Evolutionary conservation across 768 basidiomycete species (phyloP).

Genomic region (Hygrocybe coccinea): DNA sequence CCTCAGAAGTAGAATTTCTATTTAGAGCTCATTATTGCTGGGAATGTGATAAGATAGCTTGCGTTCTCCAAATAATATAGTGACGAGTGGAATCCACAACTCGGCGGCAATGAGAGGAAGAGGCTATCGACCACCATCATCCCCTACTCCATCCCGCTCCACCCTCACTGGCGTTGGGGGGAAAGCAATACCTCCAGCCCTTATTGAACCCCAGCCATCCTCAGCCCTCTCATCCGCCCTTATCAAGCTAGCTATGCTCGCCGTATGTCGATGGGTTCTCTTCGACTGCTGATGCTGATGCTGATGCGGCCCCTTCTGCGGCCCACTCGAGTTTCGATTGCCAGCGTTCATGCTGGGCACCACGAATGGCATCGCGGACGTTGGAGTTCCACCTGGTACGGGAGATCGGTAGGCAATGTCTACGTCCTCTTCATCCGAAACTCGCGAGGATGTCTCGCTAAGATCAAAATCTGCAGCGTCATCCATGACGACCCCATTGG

Average conservation of each 20-base stretch:
- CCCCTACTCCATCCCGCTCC: conserved; percentile 5
- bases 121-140: neutral
- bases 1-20: too few relatives aligned
- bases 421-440: conserved; percentile 61
- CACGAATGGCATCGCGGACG: conserved; percentile 34
- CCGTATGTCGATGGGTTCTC: conserved; percentile 67
- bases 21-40: too few relatives aligned
- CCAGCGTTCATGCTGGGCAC: conserved; percentile 11
- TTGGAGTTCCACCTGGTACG: conserved; percentile 35
- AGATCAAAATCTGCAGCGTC: conserved; percentile 51
- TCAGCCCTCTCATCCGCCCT: conserved; percentile 73
- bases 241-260: conserved; percentile 79
- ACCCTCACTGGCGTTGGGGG: conserved; percentile 35
- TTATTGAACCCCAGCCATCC: conserved; percentile 79
- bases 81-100: too few relatives aligned
- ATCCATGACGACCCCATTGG: conserved; percentile 22
- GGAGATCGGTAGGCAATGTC: conserved; percentile 72
- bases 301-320: conserved; percentile 2
- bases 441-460: conserved; percentile 43
- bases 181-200: conserved; percentile 46
- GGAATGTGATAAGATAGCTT: too few relatives aligned
- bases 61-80: too few relatives aligned
- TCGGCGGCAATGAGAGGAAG: neutral
- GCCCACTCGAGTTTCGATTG: neutral
- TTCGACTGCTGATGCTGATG: conserved; percentile 13